These are phyloP conservation scores for Leonotis leonurus DNA, from an alignment of 257 asterid genomes.

Conservation along the genomic window DNA sequence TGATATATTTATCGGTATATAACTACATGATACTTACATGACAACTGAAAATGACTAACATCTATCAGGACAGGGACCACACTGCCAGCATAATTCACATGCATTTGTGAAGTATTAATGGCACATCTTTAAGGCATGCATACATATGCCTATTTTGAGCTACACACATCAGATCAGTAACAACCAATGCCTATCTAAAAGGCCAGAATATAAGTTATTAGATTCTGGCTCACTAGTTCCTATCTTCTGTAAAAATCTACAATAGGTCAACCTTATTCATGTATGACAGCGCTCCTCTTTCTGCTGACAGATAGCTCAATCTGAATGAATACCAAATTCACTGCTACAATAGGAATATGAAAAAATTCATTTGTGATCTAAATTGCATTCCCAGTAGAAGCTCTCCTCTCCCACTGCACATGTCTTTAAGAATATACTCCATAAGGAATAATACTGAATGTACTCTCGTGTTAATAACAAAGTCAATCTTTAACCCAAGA, in stretches of 20 bases:
- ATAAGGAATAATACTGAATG: background rate
- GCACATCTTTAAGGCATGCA: background rate
- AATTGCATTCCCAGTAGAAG: background rate
- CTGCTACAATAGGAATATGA: background rate
- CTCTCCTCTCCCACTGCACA: background rate
- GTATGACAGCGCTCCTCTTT: background rate
- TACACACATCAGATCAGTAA: conserved; percentile 1
- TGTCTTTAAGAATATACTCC: background rate
- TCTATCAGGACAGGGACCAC: conserved; percentile 1
- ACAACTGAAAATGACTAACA: background rate
- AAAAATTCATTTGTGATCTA: background rate
- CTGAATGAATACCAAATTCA: background rate
- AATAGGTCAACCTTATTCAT: conserved; percentile 5
- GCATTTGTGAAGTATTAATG: background rate
- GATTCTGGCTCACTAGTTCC: background rate
- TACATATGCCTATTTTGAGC: background rate
- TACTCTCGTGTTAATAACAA: background rate
- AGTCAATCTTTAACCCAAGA: background rate
- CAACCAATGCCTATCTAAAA: background rate
- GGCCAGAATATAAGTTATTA: background rate
- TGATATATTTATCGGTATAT: background rate
- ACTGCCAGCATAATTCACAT: background rate
- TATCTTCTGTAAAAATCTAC: background rate
- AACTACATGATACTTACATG: background rate
- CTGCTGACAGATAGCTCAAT: background rate